Evolutionary conservation across 257 asterid species (phyloP), one percentile per base, ranked within the genome.

Genomic region (Solanum boliviense): DNA sequence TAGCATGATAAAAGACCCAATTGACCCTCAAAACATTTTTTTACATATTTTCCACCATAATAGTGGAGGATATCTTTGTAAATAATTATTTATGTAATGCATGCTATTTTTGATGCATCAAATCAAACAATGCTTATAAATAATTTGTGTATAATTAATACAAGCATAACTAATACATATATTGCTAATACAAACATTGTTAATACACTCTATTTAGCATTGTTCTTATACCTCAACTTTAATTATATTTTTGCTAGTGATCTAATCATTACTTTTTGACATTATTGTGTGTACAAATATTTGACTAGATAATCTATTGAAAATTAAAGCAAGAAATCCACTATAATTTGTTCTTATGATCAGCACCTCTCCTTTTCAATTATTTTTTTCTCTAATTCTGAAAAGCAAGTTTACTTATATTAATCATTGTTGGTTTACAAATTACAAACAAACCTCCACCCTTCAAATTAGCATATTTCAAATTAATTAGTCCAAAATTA

Each of bases 371-470:
- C 39, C 85, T 81, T 81, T 81, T 81, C 85, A 46, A 48, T 8
- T 29, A 46, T 3, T 23, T 76, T 39, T n/a, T 29, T 20, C 72
- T 27, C 20, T 46, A 13, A 35, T 29, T n/a, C 29, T 68, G 89
- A 83, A 87, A 83, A 87, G 74, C 18, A 87, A 31, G 18, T 48
- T 87, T 13, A 48, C 34, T 34, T 72, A 62, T 83, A 18, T 72
- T 32, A 67, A n/a, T 83, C 60, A 31, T 16, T n/a, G 32, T 46
- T 29, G 68, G 85, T 46, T 84, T 83, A 29, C 7, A 74, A 83
- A 18, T 73, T 9, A 35, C 48, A 74, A 35, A 70, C 11, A 25
- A 36, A 84, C 29, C 86, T 84, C 88, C 86, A 27, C 91, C 91
- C 65, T 74, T 46, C 87, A 88, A 83, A 86, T 25, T 88, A 88